Evolutionary conservation across 164 flowering plant genomes (phyloP).

Genomic region (Cinnamomum micranthum): DNA sequence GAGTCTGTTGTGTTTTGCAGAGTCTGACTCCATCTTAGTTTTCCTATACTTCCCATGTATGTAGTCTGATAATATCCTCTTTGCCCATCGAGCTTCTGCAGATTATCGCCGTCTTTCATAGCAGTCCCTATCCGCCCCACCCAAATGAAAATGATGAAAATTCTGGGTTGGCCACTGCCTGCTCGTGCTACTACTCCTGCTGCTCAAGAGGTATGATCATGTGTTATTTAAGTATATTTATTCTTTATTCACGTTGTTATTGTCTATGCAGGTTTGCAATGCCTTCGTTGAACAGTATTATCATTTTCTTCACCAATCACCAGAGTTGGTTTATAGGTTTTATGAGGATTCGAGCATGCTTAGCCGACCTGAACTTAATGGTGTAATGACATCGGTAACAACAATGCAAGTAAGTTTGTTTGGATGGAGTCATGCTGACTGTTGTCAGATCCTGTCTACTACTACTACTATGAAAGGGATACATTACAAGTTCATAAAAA

Average conservation of each 20-base stretch:
- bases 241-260: neutral
- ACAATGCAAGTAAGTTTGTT: constrained; percentile 54
- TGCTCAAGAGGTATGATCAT: constrained; percentile 41
- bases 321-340: constrained; percentile 62
- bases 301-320: constrained; percentile 60
- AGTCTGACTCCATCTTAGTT: no score
- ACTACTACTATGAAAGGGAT: no score
- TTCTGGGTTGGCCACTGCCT: neutral
- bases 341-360: constrained; percentile 66
- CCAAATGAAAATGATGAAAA: no score
- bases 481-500: no score
- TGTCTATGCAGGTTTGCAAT: constrained; percentile 38
- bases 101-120: no score
- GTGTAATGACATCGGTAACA: constrained; percentile 56
- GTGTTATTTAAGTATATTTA: neutral
- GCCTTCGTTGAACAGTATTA: constrained; percentile 87
- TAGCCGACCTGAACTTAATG: constrained; percentile 60
- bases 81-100: no score
- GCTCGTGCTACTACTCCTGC: constrained; percentile 24
- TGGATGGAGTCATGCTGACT: neutral
- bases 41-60: no score
- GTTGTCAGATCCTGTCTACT: neutral
- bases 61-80: no score
- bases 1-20: no score
- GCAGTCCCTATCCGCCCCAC: no score